Conservation (phyloP, 805 yeast species). For the Saturnispora silvae region DNA sequence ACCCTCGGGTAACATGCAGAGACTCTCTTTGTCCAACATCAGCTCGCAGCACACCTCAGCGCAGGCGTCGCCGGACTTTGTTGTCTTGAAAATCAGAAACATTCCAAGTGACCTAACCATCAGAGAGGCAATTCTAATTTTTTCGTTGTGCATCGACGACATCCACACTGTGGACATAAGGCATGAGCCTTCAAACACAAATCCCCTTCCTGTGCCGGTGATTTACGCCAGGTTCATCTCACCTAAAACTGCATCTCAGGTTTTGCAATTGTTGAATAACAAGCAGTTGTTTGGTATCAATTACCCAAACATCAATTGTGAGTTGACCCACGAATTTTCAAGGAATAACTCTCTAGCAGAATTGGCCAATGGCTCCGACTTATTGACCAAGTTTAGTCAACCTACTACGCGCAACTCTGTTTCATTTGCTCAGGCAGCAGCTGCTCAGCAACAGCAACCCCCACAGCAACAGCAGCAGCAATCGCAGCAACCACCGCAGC, state of each 20-base stretch:
- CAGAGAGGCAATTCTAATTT: conserved; percentile 59
- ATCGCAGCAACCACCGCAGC: conserved; percentile 2
- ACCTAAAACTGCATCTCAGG: conserved; percentile 32
- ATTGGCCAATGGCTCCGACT: not conserved
- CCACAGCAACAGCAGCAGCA: not conserved
- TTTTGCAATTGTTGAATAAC: conserved; percentile 31
- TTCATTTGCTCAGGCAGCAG: too few species aligned
- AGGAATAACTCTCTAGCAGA: conserved; percentile 4
- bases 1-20: conserved; percentile 8
- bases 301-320: conserved; percentile 32
- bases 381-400: conserved; percentile 2
- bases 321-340: conserved; percentile 17
- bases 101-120: conserved; percentile 52
- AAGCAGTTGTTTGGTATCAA: conserved; percentile 41
- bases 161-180: conserved; percentile 28
- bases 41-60: not conserved
- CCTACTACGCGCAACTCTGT: too few species aligned
- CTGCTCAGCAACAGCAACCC: not conserved
- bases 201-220: conserved; percentile 20
- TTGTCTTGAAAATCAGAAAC: conserved; percentile 36
- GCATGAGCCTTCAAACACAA: conserved; percentile 20
- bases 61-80: conserved; percentile 1
- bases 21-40: conserved; percentile 8
- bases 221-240: conserved; percentile 38
- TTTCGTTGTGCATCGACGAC: conserved; percentile 61